Evolutionary conservation across 2,329 filamentous ascomycete genomes (phyloP).

Genomic region (Botrytis hyacinthi): DNA sequence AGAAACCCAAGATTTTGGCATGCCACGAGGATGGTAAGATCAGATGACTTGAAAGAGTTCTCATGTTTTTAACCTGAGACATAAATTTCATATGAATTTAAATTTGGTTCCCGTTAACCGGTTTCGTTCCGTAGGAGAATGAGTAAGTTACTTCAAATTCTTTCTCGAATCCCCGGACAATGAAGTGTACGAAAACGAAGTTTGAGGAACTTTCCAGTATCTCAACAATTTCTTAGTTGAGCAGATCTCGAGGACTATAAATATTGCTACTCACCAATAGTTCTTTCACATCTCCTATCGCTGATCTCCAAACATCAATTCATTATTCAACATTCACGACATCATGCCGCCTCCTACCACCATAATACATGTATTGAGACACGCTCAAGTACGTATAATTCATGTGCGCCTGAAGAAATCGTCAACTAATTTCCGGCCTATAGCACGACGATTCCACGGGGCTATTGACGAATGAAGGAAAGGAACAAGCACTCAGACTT

Average conservation of each 20-base stretch:
- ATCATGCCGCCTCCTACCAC: background rate
- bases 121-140: background rate
- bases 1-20: background rate
- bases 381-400: background rate
- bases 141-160: background rate
- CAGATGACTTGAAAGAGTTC: background rate
- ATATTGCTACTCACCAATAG: background rate
- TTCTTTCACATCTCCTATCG: background rate
- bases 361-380: conserved; percentile 2
- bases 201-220: background rate
- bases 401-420: background rate
- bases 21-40: background rate
- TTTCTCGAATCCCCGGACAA: background rate
- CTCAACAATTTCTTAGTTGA: background rate
- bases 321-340: background rate
- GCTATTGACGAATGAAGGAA: background rate
- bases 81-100: background rate
- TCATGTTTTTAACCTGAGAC: background rate
- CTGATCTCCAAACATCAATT: background rate
- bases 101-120: background rate
- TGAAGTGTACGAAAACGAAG: background rate
- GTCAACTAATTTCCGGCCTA: background rate
- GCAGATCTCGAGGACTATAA: background rate
- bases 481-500: background rate
- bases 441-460: background rate